Conservation (phyloP, 139 green algal genomes). For the Pseudopediastrum boryanum region DNA sequence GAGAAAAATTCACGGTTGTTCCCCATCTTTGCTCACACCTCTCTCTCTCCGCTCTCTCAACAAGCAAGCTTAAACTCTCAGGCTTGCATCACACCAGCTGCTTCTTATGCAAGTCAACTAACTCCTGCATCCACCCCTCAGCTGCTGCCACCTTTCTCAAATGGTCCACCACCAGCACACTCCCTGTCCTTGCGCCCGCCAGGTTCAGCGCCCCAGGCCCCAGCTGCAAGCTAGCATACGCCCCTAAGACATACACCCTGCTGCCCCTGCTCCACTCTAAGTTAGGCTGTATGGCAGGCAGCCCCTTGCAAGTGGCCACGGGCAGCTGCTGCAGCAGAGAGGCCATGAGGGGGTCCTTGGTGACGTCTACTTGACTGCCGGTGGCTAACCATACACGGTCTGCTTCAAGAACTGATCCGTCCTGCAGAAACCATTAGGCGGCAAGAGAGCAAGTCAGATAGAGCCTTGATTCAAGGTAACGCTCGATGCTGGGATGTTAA, state of each 20-base stretch:
- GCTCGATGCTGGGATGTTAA: too few species aligned
- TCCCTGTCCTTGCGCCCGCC: conserved; percentile 23
- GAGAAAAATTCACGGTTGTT: too few species aligned
- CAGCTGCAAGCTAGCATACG: conserved; percentile 29
- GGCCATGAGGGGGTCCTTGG: conserved; percentile 6
- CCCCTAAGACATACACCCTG: conserved; percentile 27
- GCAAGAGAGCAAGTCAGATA: too few species aligned
- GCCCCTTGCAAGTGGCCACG: not conserved
- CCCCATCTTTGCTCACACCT: too few species aligned
- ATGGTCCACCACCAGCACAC: not conserved
- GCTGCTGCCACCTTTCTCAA: not conserved
- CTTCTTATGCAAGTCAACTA: too few species aligned
- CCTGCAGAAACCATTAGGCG: too few species aligned
- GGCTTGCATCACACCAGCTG: too few species aligned
- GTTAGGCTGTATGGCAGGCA: conserved; percentile 28
- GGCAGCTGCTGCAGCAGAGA: conserved; percentile 20
- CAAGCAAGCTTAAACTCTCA: too few species aligned
- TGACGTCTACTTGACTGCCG: conserved; percentile 12
- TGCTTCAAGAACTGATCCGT: not conserved
- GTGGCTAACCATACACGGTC: conserved; percentile 30
- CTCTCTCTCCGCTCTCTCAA: too few species aligned
- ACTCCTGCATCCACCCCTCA: too few species aligned
- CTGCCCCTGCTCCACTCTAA: not conserved
- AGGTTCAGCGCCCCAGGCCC: conserved; percentile 35
- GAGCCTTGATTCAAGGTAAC: too few species aligned